A percentile compares a stretch with the other conserved stretches of the same genome.
Evolutionary conservation across 176 grass and related monocot genomes (phyloP).

Genomic region (Zizania latifolia): DNA sequence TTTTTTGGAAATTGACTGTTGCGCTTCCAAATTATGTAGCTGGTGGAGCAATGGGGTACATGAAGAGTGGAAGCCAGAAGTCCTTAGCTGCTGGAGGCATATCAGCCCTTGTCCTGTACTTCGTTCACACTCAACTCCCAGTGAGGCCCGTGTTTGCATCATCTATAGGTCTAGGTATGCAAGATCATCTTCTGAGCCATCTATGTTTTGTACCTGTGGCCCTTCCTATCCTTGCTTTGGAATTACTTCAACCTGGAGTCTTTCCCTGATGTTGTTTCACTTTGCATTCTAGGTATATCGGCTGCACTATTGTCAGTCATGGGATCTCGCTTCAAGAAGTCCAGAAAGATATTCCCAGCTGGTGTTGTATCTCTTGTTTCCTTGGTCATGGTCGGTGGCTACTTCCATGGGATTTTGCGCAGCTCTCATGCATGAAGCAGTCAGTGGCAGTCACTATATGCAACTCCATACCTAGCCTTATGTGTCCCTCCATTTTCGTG

Average conservation of each 20-base stretch:
- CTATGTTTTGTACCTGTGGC: background rate
- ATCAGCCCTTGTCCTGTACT: conserved; percentile 51
- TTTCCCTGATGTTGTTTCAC: background rate
- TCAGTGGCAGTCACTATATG: background rate
- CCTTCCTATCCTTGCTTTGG: conserved; percentile 10
- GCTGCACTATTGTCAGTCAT: conserved; percentile 61
- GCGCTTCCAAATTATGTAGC: conserved; percentile 19
- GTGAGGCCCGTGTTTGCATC: conserved; percentile 62
- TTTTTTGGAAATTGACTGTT: background rate
- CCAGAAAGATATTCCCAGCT: conserved; percentile 66
- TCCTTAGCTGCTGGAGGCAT: conserved; percentile 65
- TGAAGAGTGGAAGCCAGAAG: conserved; percentile 81
- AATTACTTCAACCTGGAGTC: background rate
- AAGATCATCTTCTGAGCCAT: background rate
- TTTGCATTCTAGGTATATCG: conserved; percentile 40
- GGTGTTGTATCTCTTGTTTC: conserved; percentile 73
- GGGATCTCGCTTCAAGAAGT: conserved; percentile 87
- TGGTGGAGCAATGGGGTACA: conserved; percentile 69
- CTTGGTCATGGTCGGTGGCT: conserved; percentile 72
- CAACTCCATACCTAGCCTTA: background rate
- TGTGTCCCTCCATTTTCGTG: background rate
- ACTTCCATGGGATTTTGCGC: conserved; percentile 73
- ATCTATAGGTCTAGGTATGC: conserved; percentile 52
- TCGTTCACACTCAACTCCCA: conserved; percentile 78
- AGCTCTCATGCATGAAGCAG: conserved; percentile 33